Base-by-base conservation (phyloP, 2,329 filamentous ascomycete genomes). In the Zelopaecilomyces penicillatus region DNA sequence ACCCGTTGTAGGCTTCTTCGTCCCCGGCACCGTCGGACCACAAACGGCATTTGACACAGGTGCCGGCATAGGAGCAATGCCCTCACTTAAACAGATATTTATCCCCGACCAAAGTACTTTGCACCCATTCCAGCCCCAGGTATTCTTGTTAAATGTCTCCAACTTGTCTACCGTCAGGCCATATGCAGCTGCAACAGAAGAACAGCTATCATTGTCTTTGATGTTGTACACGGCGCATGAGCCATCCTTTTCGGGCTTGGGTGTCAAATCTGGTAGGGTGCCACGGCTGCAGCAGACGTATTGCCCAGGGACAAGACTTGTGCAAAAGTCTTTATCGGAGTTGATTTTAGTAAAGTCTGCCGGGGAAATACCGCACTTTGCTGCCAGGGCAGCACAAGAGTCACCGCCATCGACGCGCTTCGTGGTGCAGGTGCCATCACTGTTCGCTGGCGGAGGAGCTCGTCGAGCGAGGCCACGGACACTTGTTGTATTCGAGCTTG, bases 341-440 rank as follows among this genome's bases (percentile, higher is more conserved):
- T 74, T 73, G 50, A 61, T 68, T 42, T 64, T 61, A 11, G 50
- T 59, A 38, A 72, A 65, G 37, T 71, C 56, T 8, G 51, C 40
- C 2, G 50, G 48, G 0, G 62, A 61, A 10, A 74, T 66, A 4
- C 65, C 61, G 43, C 69, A 73, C 33, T 56, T 54, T 5, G 50
- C 41, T 0, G 66, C 67, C 0, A 74, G 52, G 0, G 59, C 47
- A 0, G 46, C 55, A 37, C 70, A 73, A 37, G 55, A 51, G 41
- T 71, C 65, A 2, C 63, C 64, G 54, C 11, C 10, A 10, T 6
- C 10, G n/a, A 43, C 35, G 9, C 9, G 4, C 11, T 38, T n/a
- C 3, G 33, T 43, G 6, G 34, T 37, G 19, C 41, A 43, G 35
- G 50, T 49, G 37, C 50, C 55, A 43, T 51, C 53, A 28, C 44